Percentiles rank a stretch among this genome's conserved stretches.
Evolutionary conservation across 257 asterid genomes (phyloP).

Genomic region (Ajuga chamaepitys): DNA sequence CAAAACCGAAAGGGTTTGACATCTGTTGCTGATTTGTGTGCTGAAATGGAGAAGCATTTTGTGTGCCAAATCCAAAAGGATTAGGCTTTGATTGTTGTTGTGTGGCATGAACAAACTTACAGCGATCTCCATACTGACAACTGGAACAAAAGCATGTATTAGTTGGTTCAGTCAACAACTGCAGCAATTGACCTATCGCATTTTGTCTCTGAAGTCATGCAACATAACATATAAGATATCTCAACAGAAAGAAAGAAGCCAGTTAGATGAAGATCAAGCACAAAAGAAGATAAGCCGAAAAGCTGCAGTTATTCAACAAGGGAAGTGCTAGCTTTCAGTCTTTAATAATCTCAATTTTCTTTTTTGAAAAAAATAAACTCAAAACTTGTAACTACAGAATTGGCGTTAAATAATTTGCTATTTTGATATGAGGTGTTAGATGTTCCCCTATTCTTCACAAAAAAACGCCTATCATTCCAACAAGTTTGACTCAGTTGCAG

Average conservation of each 20-base stretch:
- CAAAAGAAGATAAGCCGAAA: neutral
- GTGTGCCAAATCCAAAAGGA: constrained; percentile 69
- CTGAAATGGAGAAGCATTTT: constrained; percentile 38
- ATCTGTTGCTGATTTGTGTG: constrained; percentile 38
- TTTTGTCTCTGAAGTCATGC: neutral
- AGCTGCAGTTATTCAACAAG: neutral
- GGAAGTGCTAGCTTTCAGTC: neutral
- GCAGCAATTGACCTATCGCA: neutral
- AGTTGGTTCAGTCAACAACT: constrained; percentile 1
- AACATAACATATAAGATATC: neutral
- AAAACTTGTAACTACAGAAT: neutral
- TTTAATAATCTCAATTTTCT: neutral
- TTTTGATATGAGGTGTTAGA: neutral
- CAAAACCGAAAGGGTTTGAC: constrained; percentile 80
- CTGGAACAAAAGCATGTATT: constrained; percentile 42
- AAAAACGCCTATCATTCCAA: too few relatives aligned
- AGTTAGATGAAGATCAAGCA: neutral
- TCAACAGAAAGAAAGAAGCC: neutral
- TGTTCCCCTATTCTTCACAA: too few relatives aligned
- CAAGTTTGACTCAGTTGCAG: too few relatives aligned
- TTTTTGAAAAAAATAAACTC: too few relatives aligned
- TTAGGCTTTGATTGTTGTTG: constrained; percentile 49
- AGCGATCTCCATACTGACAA: constrained; percentile 66
- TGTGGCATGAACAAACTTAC: constrained; percentile 64
- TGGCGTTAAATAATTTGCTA: neutral